Evolutionary conservation across 2,329 filamentous ascomycete species (phyloP), one percentile per base, ranked within the genome.

Genomic region (Alternaria sp.): DNA sequence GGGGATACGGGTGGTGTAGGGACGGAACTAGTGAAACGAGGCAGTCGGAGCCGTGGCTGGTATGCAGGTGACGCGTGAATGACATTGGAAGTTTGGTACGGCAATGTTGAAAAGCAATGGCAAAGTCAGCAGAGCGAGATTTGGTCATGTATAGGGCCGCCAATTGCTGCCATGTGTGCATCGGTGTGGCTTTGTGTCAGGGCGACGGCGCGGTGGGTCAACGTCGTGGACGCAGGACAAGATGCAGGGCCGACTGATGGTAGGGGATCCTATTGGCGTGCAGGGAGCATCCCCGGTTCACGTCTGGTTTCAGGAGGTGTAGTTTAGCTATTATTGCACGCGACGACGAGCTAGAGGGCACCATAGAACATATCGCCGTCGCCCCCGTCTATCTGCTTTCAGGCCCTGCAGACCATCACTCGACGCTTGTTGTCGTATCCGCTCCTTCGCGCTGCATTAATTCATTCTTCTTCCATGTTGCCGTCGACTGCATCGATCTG

Each of bases 401-500:
- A 27, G 12, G 44, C 32, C 46, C 45, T 56, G 48, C 41, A 49
- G 46, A 55, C 58, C 45, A 59, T 41, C 55, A 30, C 20, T 54
- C 63, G 65, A 57, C 58, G 53, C 56, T 41, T 52, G 60, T 59
- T 66, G 70, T 64, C 67, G 64, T 60, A 57, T 70, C 67, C 74
- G 73, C 74, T 77, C 74, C 65, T 75, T 75, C 68, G 64, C 65
- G 67, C 64, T 67, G 68, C 71, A 61, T 32, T 20, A 34, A 34
- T 55, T 25, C 45, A 52, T 43, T 43, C 40, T 43, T 43, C 20
- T 41, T 32, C 49, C 59, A 54, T 53, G 48, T 22, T 52, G 54
- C 18, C 57, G 54, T 46, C 59, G 22, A 20, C 32, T 57, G 54
- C 54, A 41, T 45, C 54, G 38, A 57, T 60, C 56, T 56, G 54